Base-by-base conservation (phyloP, 148 eudicot genomes). In the Agrostemma githago region DNA sequence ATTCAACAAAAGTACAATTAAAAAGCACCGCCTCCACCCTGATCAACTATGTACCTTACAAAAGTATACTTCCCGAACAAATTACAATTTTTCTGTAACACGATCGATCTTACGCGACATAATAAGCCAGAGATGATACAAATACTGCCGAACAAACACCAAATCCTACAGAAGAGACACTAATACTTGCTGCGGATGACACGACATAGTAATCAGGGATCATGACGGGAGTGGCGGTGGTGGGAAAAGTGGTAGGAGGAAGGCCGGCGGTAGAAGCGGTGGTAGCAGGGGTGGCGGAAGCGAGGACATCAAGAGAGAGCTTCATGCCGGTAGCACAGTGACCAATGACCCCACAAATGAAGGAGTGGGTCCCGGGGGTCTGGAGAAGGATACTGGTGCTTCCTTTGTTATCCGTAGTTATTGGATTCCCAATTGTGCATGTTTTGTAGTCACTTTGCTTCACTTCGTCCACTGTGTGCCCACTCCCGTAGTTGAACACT, bases 271-370 rank as follows among this genome's bases (percentile, higher is more conserved):
- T 19, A 42, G 71, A n/a, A 40, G 72, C n/a, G 56, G 80, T 54
- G 6, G 84, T 71, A 7, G 84, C 1, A 8, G 82, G 72, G 5
- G 84, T 4, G 42, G 78, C 21, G 61, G 78, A 66, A 66, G 79
- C 82, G 10, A 79, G 48, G 2, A 89, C 97, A n/a, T 87, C 80
- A 74, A 91, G 83, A 2, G 95, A 74, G 0, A 93, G 78, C 77
- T 91, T 93, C 97, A 91, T 91, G 69, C 98, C 98, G 42, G 86
- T 74, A 66, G 75, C 68, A 67, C 98, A 93, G 48, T 93, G 98
- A 12, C 98, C 95, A 11, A 78, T 26, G 12, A 77, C 71, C 0
- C 89, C 95, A 72, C 98, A 93, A 16, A 91, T 82, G 89, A 81
- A 93, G 90, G 82, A 91, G 72, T 81, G 97, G 14, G 84, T 26